These are phyloP conservation scores for Suillus subalutaceus DNA, from an alignment of 768 basidiomycete species.

Conservation along the genomic window DNA sequence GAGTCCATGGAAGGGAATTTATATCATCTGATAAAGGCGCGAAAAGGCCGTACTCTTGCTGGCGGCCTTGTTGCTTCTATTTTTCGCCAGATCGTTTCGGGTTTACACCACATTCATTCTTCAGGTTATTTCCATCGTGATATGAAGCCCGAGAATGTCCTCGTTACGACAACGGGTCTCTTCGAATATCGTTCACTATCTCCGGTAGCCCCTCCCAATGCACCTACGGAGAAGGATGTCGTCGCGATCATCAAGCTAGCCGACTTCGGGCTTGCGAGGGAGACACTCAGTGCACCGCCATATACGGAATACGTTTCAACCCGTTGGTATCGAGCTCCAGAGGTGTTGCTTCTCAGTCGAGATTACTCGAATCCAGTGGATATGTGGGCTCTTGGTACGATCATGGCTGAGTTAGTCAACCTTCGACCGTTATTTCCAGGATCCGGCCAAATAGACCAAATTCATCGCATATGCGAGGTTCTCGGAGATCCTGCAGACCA, in stretches of 20 bases:
- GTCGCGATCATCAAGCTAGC: slow-evolving; percentile 97
- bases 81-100: slow-evolving; percentile 88
- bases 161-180: slow-evolving; percentile 96
- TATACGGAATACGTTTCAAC: slow-evolving; percentile 99
- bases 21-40: slow-evolving; percentile 97
- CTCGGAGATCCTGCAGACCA: slow-evolving; percentile 92
- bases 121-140: slow-evolving; percentile 98
- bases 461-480: slow-evolving; percentile 87
- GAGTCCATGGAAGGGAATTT: slow-evolving; percentile 99
- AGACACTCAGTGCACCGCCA: slow-evolving; percentile 84
- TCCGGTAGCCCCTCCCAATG: slow-evolving; percentile 63
- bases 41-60: slow-evolving; percentile 94
- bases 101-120: slow-evolving; percentile 90
- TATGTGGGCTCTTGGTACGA: slow-evolving; percentile 99
- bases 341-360: slow-evolving; percentile 87
- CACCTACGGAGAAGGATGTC: slow-evolving; percentile 87
- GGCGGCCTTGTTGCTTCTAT: slow-evolving; percentile 95
- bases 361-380: slow-evolving; percentile 98
- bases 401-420: slow-evolving; percentile 96
- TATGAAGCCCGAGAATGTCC: slow-evolving; percentile 99
- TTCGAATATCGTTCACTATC: slow-evolving; percentile 87
- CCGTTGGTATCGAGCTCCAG: slow-evolving; percentile 99
- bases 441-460: slow-evolving; percentile 89
- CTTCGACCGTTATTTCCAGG: slow-evolving; percentile 96
- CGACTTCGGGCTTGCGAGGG: slow-evolving; percentile 95